Percentiles rank a stretch among this genome's conserved stretches.
Evolutionary conservation across 331 rosid species (phyloP).

Genomic region (Pyrus hybrid): DNA sequence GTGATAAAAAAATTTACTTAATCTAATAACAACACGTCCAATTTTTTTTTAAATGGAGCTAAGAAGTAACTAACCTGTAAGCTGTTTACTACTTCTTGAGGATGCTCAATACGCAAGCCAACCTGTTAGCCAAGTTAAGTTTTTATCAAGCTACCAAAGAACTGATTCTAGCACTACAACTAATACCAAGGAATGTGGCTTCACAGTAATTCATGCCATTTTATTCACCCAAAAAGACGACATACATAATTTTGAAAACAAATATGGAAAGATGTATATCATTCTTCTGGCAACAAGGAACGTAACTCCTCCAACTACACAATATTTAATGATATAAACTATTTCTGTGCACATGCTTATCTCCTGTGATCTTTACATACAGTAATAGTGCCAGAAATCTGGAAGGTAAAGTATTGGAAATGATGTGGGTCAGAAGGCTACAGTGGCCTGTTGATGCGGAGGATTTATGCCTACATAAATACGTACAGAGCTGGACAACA

Average conservation of each 20-base stretch:
- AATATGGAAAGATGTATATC: background rate
- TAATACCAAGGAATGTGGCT: background rate
- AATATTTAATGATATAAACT: background rate
- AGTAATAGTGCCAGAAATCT: background rate
- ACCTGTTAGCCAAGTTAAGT: constrained; percentile 46
- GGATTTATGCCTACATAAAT: background rate
- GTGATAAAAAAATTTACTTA: background rate
- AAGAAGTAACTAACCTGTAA: constrained; percentile 58
- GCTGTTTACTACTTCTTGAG: constrained; percentile 79
- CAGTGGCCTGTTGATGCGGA: background rate
- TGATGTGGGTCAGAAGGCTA: background rate
- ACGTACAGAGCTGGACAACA: background rate
- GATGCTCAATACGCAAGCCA: constrained; percentile 95
- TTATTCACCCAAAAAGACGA: background rate
- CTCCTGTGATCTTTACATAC: background rate
- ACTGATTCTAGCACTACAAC: constrained; percentile 2
- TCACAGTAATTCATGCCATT: background rate
- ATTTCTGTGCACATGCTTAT: background rate
- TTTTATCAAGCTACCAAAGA: background rate
- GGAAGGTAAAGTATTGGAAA: background rate
- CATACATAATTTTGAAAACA: background rate
- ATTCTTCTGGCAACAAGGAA: background rate
- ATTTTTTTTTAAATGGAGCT: background rate
- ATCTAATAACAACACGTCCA: background rate
- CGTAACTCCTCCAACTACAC: background rate